Conservation (phyloP, 2,329 filamentous ascomycete species). For the Amylocarpus encephaloides region DNA sequence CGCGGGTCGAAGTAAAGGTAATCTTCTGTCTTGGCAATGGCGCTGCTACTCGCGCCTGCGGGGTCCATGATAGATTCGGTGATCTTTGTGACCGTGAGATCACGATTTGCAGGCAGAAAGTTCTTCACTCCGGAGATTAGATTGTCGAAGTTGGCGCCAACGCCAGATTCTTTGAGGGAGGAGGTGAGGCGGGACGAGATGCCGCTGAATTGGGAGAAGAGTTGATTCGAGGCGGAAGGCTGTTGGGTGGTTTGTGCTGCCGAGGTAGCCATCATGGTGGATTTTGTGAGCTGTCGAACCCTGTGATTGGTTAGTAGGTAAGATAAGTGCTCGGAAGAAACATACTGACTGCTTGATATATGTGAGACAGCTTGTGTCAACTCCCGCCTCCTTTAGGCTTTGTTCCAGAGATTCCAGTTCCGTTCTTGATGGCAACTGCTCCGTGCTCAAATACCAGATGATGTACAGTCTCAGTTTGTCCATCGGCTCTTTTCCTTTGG, state of each 20-base stretch:
- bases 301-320: conserved; percentile 33
- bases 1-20: conserved; percentile 97
- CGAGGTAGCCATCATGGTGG: conserved; percentile 94
- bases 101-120: conserved; percentile 91
- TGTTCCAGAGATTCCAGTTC: conserved; percentile 86
- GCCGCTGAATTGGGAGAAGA: conserved; percentile 89
- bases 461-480: conserved; percentile 94
- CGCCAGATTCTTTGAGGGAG: conserved; percentile 82
- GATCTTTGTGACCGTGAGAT: conserved; percentile 95
- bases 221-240: conserved; percentile 56
- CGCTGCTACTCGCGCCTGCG: conserved; percentile 77
- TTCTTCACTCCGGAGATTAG: conserved; percentile 96
- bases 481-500: conserved; percentile 74
- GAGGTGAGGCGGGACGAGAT: conserved; percentile 90
- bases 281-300: conserved; percentile 89
- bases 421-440: conserved; percentile 73
- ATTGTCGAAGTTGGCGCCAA: conserved; percentile 84
- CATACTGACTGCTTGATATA: conserved; percentile 74
- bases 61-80: conserved; percentile 98
- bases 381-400: conserved; percentile 67
- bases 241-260: conserved; percentile 55
- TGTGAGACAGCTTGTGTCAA: conserved; percentile 69
- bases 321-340: background rate
- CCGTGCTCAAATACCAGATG: conserved; percentile 94
- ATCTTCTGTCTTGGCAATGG: conserved; percentile 91